Base-by-base conservation (phyloP, 176 grass and related monocot genomes). In the Dactylis glomerata region DNA sequence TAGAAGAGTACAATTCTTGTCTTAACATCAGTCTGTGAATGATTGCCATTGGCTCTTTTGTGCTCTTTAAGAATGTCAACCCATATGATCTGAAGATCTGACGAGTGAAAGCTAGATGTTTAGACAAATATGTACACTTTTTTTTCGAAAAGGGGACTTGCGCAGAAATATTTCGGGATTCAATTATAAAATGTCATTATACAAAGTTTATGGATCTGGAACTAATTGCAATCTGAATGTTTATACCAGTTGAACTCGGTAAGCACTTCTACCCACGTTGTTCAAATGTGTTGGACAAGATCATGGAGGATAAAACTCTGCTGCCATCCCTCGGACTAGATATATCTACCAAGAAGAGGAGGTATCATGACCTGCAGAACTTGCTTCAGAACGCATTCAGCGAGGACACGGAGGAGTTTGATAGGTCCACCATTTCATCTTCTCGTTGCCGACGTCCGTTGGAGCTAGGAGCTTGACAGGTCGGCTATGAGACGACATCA, bases 221-320 rank as follows among this genome's bases (percentile, higher is more conserved):
- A 82, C 69, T 85, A 31, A 74, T 51, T 6, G 15, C 32, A 79
- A 82, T 31, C 10, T 86, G 22, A 66, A 45, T 66, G 66, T 68
- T 9, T 86, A 5, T 84, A 19, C 22, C 84, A 97, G 92, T 97
- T 78, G 90, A 94, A 77, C 84, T 94, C 20, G 95, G 95, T 11
- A 94, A 92, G 58, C 61, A 78, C 31, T 97, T 70, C 55, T 97
- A 94, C 68, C 95, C 95, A 0, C 88, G 95, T 10, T 97, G 95
- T 88, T 97, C 92, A 9, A 24, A 68, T 5, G 86, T 89, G 2
- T 84, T 97, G 3, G 79, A 97, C 69, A 79, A 87, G 58, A 87
- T 91, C 74, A 92, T 97, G 95, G 92, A 94, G 28, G 88, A 92
- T 6, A 88, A 97, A n/a, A 38, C 22, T 34, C 28, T 15, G 10